Base-by-base conservation (phyloP, 345 rosid genomes). In the Brassica juncea region DNA sequence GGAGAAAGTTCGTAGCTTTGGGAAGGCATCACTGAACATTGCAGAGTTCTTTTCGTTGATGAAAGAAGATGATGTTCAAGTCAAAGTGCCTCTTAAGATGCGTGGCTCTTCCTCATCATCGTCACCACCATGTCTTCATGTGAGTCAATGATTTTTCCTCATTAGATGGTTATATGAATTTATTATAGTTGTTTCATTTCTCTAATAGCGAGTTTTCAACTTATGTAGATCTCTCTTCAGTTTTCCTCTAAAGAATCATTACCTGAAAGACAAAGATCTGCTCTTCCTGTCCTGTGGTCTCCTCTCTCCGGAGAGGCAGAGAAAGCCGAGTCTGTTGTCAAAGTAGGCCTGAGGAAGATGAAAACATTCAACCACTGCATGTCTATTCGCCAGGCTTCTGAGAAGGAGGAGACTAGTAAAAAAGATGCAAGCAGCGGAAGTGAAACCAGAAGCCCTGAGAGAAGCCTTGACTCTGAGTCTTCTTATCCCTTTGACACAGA, bases 311-410 rank as follows among this genome's bases (percentile, higher is more conserved):
- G 84, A 39, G 96, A 92, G 65, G 80, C 84, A 7, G 97, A 87
- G 63, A 91, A 90, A 83, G 86, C 89, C 12, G 97, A 94, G 84
- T 92, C 97, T 77, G 95, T 90, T 49, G 87, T 94, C 1, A 94
- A 94, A 89, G 93, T 92, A 14, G 94, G 99, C 62, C 86, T 94
- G 49, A 87, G 94, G 75, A 92, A 87, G 87, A 95, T 94, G 44
- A 94, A 92, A 79, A 84, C 90, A 4, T 90, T 92, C 68, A 92
- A 92, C 0, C 87, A 83, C 60, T 92, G 89, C 73, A 94, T 94
- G 69, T 89, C 97, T 14, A 83, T 71, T 28, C 85, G 89, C 61
- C 88, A 84, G 81, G 90, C 89, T 0, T 89, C 88, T 62, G 89
- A 91, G 73, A 76, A 66, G 10, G 80, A 75, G 64, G 10, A 6